Percentiles rank a stretch among this genome's conserved stretches.
phyloP scores from a whole-genome alignment of 805 yeast genomes.

The Zygoascus bituminiphila region DNA sequence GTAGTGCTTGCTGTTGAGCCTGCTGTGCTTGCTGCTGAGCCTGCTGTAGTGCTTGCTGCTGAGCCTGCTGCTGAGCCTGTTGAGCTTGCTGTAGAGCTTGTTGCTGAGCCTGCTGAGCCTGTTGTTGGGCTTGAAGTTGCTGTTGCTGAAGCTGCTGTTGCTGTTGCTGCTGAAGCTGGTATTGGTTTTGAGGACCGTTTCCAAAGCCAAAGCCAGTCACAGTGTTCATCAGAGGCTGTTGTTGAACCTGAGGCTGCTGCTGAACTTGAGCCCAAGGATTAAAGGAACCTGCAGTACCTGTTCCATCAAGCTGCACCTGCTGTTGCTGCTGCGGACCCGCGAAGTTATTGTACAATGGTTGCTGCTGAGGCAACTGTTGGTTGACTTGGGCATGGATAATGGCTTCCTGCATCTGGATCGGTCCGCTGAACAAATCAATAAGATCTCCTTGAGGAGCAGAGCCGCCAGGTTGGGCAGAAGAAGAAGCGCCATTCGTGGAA shows the following conservation, averaged over 20 bases:
- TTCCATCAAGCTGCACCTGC: slow-evolving; percentile 9
- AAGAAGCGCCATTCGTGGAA: neutral
- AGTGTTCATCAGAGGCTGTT: slow-evolving; percentile 17
- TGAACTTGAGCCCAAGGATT: slow-evolving; percentile 11
- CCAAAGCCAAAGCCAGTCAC: neutral
- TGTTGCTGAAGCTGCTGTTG: slow-evolving; percentile 14
- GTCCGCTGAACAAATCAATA: slow-evolving; percentile 57
- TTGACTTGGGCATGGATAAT: slow-evolving; percentile 2
- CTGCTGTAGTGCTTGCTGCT: slow-evolving; percentile 13
- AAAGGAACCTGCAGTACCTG: neutral
- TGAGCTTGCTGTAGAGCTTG: slow-evolving; percentile 20
- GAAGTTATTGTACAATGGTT: slow-evolving; percentile 20
- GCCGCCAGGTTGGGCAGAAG: slow-evolving; percentile 11
- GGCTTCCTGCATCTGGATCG: slow-evolving; percentile 9
- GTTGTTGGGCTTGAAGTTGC: slow-evolving; percentile 14
- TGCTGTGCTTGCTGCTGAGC: slow-evolving; percentile 17
- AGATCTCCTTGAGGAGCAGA: slow-evolving; percentile 37
- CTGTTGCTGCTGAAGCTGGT: slow-evolving; percentile 17
- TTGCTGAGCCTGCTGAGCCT: slow-evolving; percentile 16
- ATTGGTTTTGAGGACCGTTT: slow-evolving; percentile 6
- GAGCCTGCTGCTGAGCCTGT: slow-evolving; percentile 13
- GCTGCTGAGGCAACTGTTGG: slow-evolving; percentile 19
- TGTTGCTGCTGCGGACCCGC: slow-evolving; percentile 21
- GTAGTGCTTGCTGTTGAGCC: slow-evolving; percentile 12
- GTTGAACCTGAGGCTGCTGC: slow-evolving; percentile 19